Conservation (phyloP, 2,329 filamentous ascomycete species). For the Apiospora marii region DNA sequence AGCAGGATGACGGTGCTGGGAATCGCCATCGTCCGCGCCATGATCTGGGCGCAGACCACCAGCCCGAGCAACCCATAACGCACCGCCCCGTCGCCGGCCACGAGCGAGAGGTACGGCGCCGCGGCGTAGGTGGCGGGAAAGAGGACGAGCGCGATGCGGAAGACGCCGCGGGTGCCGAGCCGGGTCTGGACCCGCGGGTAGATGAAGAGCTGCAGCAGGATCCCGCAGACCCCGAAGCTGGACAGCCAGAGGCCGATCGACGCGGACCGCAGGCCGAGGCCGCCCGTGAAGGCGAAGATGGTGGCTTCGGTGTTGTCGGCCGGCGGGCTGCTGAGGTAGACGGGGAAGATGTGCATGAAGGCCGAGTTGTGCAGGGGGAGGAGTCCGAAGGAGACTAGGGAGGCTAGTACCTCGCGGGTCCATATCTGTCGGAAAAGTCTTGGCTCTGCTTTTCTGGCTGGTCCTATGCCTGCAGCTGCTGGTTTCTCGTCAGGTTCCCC, state of each 20-base stretch:
- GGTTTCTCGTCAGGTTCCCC: background rate
- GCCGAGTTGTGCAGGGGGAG: conserved; percentile 70
- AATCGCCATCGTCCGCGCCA: conserved; percentile 64
- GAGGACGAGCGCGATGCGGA: conserved; percentile 63
- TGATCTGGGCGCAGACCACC: conserved; percentile 66
- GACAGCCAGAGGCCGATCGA: conserved; percentile 55
- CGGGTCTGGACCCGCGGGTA: conserved; percentile 65
- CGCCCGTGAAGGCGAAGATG: conserved; percentile 61
- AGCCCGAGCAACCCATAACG: conserved; percentile 63
- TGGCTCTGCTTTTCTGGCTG: conserved; percentile 16
- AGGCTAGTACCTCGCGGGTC: conserved; percentile 43
- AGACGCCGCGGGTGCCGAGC: conserved; percentile 66
- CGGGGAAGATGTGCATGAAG: conserved; percentile 69
- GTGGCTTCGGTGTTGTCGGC: conserved; percentile 49
- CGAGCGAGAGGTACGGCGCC: conserved; percentile 65
- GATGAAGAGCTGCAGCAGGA: conserved; percentile 66
- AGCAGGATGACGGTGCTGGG: conserved; percentile 50
- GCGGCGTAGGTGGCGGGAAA: conserved; percentile 66
- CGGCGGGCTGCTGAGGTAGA: conserved; percentile 65
- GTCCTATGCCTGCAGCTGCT: background rate
- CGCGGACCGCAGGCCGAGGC: conserved; percentile 58
- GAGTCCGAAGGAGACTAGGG: conserved; percentile 49
- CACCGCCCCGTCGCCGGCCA: conserved; percentile 52
- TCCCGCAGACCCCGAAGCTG: conserved; percentile 66
- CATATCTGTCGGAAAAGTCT: conserved; percentile 36